Percentiles rank a stretch among this genome's conserved stretches.
These are phyloP conservation scores for Pestalotiopsis sp. DNA, from an alignment of 2,329 filamentous ascomycete species.

Conservation along the genomic window DNA sequence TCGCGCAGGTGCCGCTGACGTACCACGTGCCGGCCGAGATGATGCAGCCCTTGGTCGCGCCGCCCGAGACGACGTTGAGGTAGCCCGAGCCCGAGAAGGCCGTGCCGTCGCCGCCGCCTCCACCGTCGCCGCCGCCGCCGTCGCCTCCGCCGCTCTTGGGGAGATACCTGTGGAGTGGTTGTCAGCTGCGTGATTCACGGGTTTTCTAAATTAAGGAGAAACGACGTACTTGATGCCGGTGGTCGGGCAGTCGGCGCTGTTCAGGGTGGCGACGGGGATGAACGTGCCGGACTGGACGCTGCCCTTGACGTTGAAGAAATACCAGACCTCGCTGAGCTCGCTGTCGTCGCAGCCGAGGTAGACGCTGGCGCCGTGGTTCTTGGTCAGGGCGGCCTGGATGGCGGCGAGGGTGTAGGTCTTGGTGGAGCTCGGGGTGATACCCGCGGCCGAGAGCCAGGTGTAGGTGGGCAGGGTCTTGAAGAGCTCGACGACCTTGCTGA, in stretches of 20 bases:
- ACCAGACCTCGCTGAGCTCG: slow-evolving; percentile 56
- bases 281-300: slow-evolving; percentile 64
- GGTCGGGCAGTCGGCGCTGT: slow-evolving; percentile 13
- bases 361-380: slow-evolving; percentile 53
- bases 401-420: slow-evolving; percentile 61
- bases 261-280: slow-evolving; percentile 5
- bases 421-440: slow-evolving; percentile 55
- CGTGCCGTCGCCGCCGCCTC: slow-evolving; percentile 17
- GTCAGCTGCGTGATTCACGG: background rate
- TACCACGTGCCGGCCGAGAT: slow-evolving; percentile 72
- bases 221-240: slow-evolving; percentile 18
- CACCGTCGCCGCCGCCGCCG: slow-evolving; percentile 1
- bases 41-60: slow-evolving; percentile 62
- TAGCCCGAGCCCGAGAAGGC: slow-evolving; percentile 57
- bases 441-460: slow-evolving; percentile 61
- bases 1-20: slow-evolving; percentile 67
- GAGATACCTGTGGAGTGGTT: slow-evolving; percentile 16
- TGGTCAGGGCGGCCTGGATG: slow-evolving; percentile 61
- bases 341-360: slow-evolving; percentile 58
- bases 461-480: slow-evolving; percentile 71
- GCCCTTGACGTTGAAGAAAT: slow-evolving; percentile 64
- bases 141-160: slow-evolving; percentile 21
- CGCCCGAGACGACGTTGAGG: slow-evolving; percentile 55
- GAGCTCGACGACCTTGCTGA: slow-evolving; percentile 65
- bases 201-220: background rate